Evolutionary conservation across 2,329 filamentous ascomycete species (phyloP).

Genomic region (Laburnicola sp.): DNA sequence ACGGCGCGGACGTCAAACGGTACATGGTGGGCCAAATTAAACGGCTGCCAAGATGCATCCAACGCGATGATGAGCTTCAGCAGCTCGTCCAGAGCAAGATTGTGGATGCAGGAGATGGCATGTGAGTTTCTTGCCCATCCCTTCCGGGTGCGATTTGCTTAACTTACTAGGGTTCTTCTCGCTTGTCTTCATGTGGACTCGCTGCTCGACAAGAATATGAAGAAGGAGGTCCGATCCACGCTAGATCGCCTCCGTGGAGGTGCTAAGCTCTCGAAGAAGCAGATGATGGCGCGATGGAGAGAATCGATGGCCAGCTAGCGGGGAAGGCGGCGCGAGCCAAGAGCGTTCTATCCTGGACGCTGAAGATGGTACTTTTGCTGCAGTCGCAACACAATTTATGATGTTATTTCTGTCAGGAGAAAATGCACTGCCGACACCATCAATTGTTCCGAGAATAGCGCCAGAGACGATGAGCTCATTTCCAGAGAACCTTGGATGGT

Average conservation of each 20-base stretch:
- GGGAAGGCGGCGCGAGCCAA: conserved; percentile 45
- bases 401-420: background rate
- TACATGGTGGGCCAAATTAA: conserved; percentile 16
- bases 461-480: background rate
- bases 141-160: conserved; percentile 12
- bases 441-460: background rate
- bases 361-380: too few species aligned
- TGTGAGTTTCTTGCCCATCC: conserved; percentile 8
- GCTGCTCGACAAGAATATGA: conserved; percentile 35
- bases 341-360: conserved; percentile 20
- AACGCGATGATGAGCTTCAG: too few species aligned
- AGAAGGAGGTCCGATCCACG: conserved; percentile 38
- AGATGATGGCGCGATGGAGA: conserved; percentile 50
- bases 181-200: conserved; percentile 46
- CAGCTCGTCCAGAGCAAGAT: too few species aligned
- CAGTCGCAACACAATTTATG: too few species aligned
- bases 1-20: conserved; percentile 17
- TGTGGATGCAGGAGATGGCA: too few species aligned
- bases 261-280: conserved; percentile 40
- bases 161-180: conserved; percentile 34
- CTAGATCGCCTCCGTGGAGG: conserved; percentile 39
- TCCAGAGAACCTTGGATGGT: background rate
- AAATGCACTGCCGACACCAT: background rate
- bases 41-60: conserved; percentile 16
- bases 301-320: conserved; percentile 47